These are phyloP conservation scores for Xylariomycetidae sp. DNA, from an alignment of 2,329 filamentous ascomycete genomes.

Conservation along the genomic window DNA sequence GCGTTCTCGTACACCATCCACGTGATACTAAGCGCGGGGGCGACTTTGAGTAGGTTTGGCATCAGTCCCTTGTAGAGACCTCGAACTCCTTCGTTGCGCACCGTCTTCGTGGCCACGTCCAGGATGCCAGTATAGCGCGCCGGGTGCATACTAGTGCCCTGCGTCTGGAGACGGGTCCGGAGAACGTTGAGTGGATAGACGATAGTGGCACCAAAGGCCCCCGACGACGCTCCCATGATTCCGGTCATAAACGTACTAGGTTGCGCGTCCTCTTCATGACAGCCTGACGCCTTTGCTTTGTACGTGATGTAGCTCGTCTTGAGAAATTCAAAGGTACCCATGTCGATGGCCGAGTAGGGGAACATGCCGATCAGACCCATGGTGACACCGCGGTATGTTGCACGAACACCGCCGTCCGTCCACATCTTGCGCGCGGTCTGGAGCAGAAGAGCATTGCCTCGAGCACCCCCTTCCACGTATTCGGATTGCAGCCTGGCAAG, in stretches of 20 bases:
- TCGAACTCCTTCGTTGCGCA: slow-evolving; percentile 73
- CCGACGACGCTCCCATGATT: slow-evolving; percentile 83
- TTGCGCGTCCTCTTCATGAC: slow-evolving; percentile 76
- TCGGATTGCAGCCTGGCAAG: slow-evolving; percentile 93
- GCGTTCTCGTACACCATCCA: slow-evolving; percentile 92
- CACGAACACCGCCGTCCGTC: slow-evolving; percentile 62
- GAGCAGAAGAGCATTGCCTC: slow-evolving; percentile 74
- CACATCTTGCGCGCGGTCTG: slow-evolving; percentile 86
- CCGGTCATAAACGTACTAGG: slow-evolving; percentile 81
- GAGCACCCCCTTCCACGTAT: slow-evolving; percentile 77
- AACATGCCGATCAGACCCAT: slow-evolving; percentile 97
- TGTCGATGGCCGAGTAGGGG: slow-evolving; percentile 93
- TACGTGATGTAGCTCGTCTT: slow-evolving; percentile 68
- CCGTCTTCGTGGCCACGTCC: slow-evolving; percentile 80
- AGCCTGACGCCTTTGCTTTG: slow-evolving; percentile 61
- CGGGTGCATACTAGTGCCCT: slow-evolving; percentile 88
- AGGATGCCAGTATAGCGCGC: slow-evolving; percentile 84
- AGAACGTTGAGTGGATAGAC: slow-evolving; percentile 95
- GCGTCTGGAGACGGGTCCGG: slow-evolving; percentile 84
- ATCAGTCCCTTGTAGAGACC: slow-evolving; percentile 94
- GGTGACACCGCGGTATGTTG: slow-evolving; percentile 86
- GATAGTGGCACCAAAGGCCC: slow-evolving; percentile 84
- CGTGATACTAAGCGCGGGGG: slow-evolving; percentile 90
- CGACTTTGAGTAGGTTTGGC: slow-evolving; percentile 92
- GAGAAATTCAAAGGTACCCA: slow-evolving; percentile 89